Base-by-base conservation (phyloP, 768 basidiomycete genomes). In the Phlegmacium glaucopus region DNA sequence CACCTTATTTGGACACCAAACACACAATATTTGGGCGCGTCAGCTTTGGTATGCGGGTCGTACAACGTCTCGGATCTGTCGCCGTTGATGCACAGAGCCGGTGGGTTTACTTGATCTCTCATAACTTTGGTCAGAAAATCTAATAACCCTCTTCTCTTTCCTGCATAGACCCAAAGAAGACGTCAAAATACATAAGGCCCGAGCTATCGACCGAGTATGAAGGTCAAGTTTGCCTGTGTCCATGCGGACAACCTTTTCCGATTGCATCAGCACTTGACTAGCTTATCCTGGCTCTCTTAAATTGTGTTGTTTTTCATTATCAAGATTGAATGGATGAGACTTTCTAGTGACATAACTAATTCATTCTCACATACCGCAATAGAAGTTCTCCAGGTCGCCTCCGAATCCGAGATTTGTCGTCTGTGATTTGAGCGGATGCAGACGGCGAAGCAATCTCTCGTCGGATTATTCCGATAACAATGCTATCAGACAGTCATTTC, bases 21-120 rank as follows among this genome's bases (percentile, higher is more conserved):
- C 89, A 92, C 62, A 90, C 88, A 6, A 90, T 91, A 53, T 92
- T 92, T 61, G 96, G 96, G 1, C 83, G 96, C 6, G 92, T 99
- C 6, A 82, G 78, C 59, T 75, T 81, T 15, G 96, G 95, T 1
- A 97, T 98, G 86, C 77, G 88, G 29, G 94, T 97, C 8, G 79
- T 96, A 13, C 90, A 96, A 59, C 75, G 96, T 30, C 65, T 99
- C 36, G 95, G 94, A 30, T 86, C 94, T 1, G 94, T 97, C 3
- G 85, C 82, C 3, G 89, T 90, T 13, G 93, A 99, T 61, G 76
- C 76, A 13, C 90, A 97, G 58, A 94, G 97, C 63, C 76, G 80
- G 94, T 88, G 42, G 42, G 86, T 70, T 17, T 27, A 48, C 49
- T 48, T 37, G n/a, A n/a, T 32, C 26, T 34, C 47, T 39, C 35